Evolutionary conservation across 345 rosid species (phyloP), one percentile per base, ranked within the genome.

Genomic region (Pistacia integerrima): DNA sequence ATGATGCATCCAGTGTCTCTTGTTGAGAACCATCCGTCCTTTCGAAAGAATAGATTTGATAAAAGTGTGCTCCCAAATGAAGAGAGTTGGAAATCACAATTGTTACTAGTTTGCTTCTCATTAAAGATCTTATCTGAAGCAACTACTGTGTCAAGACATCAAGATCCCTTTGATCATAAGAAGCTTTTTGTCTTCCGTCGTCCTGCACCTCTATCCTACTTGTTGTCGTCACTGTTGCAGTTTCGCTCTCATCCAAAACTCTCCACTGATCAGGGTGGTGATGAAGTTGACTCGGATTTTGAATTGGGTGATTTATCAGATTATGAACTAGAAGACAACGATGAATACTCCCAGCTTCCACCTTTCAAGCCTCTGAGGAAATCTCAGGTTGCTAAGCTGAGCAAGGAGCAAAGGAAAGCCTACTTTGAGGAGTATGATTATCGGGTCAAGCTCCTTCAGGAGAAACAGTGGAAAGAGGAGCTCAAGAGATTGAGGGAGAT

Each of bases 31-130:
- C 83, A 81, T 77, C 66, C 69, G 33, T 79, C 77, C 66, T 74
- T 80, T 13, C 68, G 22, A 20, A 85, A 76, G 76, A 79, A 81
- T 38, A 38, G 73, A 76, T 73, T 66, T 13, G 77, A 79, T 3
- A 78, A 85, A 64, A 71, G 61, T 59, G 57, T 86, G 76, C 87
- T 85, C 49, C 85, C 82, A 13, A 80, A 76, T 71, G 87, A 88
- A 18, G 80, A 82, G 72, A 70, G 55, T 14, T 90, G 98, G 97
- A 87, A 87, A 79, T 20, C 85, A 20, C 90, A 91, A 44, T 75
- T 92, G 25, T 30, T 94, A 76, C 84, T 90, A 22, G 69, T 86
- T 44, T 89, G 97, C 75, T 92, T 80, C 78, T 86, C 92, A 8
- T 38, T 87, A 83, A 94, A 92, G 78, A 84, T 76, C 20, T 67